Percentiles rank a stretch among this genome's conserved stretches.
phyloP scores from a whole-genome alignment of 306 rosid genomes.

The Alnus rubra region DNA sequence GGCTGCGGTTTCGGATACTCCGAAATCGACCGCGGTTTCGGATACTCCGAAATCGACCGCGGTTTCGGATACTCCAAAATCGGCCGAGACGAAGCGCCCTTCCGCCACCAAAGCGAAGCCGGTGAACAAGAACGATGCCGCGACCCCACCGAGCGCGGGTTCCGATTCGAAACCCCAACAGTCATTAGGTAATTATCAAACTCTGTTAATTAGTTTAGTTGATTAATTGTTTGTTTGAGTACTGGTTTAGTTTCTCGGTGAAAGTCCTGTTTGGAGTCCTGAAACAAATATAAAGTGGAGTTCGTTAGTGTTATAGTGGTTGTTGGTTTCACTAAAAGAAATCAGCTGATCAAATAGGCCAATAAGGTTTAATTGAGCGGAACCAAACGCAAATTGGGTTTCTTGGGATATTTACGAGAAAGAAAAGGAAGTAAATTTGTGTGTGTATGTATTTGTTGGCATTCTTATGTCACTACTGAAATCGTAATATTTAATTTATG shows the following conservation, averaged over 20 bases:
- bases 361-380: neutral
- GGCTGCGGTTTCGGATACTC: slow-evolving; percentile 7
- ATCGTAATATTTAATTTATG: neutral
- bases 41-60: slow-evolving; percentile 22
- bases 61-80: slow-evolving; percentile 11
- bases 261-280: neutral
- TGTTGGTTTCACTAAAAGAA: neutral
- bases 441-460: neutral
- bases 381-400: neutral
- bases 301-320: neutral
- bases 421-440: neutral
- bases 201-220: neutral
- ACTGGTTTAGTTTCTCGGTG: neutral
- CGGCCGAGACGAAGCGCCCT: slow-evolving; percentile 37
- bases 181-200: slow-evolving; percentile 41
- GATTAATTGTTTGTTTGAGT: neutral
- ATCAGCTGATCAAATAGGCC: neutral
- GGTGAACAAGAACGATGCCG: slow-evolving; percentile 47
- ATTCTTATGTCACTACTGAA: neutral
- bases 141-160: slow-evolving; percentile 30
- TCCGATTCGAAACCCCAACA: slow-evolving; percentile 33
- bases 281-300: neutral
- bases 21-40: slow-evolving; percentile 14
- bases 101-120: slow-evolving; percentile 37
- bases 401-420: neutral